These are phyloP conservation scores for Adansonia digitata DNA, from an alignment of 345 rosid genomes.

Conservation along the genomic window DNA sequence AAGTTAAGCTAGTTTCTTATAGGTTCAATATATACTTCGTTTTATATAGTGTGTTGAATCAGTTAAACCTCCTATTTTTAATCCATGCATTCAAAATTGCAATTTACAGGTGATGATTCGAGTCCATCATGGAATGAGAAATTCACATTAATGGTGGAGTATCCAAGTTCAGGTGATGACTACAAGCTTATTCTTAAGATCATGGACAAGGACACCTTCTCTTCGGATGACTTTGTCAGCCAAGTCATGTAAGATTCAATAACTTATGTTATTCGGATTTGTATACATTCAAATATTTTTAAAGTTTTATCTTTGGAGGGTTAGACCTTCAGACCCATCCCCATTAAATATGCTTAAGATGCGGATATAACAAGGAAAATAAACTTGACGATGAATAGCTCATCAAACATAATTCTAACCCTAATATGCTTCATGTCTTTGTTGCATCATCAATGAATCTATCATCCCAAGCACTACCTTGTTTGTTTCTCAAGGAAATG, in stretches of 20 bases:
- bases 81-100: too few species aligned
- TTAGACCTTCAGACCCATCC: background rate
- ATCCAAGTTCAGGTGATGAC: slow-evolving; percentile 55
- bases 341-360: background rate
- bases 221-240: slow-evolving; percentile 66
- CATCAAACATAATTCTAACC: background rate
- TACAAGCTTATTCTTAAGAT: slow-evolving; percentile 60
- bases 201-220: slow-evolving; percentile 86
- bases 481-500: background rate
- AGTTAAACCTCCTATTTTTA: too few species aligned
- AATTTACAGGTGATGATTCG: slow-evolving; percentile 46
- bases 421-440: background rate
- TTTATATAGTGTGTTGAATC: too few species aligned
- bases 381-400: background rate
- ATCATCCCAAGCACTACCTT: background rate
- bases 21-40: too few species aligned
- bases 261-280: too few species aligned
- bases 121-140: slow-evolving; percentile 73
- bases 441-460: background rate
- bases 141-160: slow-evolving; percentile 62
- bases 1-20: too few species aligned
- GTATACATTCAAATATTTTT: too few species aligned
- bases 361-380: background rate
- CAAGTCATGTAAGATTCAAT: slow-evolving; percentile 73
- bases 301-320: too few species aligned